A percentile compares a stretch with the other conserved stretches of the same genome.
phyloP scores from a whole-genome alignment of 2,329 filamentous ascomycete species.

The Tolypocladium inflatum region DNA sequence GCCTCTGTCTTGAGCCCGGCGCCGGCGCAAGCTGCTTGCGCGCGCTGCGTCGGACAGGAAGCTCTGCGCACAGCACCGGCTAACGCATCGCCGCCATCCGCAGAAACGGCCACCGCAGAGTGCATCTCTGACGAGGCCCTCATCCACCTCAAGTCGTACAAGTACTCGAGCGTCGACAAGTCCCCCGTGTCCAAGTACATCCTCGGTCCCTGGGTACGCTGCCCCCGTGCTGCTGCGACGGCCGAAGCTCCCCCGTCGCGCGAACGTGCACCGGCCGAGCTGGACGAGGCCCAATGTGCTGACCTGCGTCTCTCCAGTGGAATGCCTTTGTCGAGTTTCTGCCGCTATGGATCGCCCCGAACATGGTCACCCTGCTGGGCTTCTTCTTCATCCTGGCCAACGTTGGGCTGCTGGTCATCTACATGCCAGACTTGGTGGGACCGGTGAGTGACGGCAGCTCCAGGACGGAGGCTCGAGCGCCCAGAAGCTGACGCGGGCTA shows the following conservation, averaged over 20 bases:
- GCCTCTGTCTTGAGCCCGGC: not conserved
- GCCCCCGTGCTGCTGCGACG: constrained; percentile 1
- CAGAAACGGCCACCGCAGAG: constrained; percentile 49
- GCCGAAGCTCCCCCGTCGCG: not conserved
- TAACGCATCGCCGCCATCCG: not conserved
- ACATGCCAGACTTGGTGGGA: constrained; percentile 83
- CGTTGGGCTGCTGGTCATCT: constrained; percentile 62
- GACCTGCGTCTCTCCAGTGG: constrained; percentile 54
- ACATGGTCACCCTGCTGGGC: constrained; percentile 91
- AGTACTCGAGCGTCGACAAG: constrained; percentile 95
- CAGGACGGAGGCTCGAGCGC: not conserved
- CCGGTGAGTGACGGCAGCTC: constrained; percentile 49
- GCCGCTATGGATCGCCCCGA: constrained; percentile 93
- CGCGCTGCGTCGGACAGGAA: not conserved
- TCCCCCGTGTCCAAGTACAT: constrained; percentile 90
- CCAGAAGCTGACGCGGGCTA: not conserved
- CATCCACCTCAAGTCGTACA: constrained; percentile 86
- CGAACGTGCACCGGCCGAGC: not conserved
- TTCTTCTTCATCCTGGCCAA: constrained; percentile 92
- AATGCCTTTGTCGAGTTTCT: constrained; percentile 88
- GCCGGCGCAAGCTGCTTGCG: not conserved
- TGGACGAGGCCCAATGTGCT: not conserved
- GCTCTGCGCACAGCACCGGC: not conserved
- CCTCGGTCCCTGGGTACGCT: constrained; percentile 78
- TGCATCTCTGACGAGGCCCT: constrained; percentile 86